phyloP scores from a whole-genome alignment of 2,329 filamentous ascomycete genomes.

The Phaeosphaeria sp. region DNA sequence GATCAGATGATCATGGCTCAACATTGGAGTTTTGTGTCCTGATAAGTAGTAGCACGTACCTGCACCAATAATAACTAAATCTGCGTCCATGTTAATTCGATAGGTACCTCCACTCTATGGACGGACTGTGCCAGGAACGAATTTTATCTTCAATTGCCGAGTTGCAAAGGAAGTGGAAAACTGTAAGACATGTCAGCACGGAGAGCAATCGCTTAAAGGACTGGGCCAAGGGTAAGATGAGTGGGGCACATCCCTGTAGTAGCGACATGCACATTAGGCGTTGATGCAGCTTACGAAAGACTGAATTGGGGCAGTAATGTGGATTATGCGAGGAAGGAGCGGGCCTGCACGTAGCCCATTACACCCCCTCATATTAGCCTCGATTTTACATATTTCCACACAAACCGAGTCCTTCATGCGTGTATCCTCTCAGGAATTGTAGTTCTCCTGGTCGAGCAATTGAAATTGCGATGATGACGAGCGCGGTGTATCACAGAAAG shows the following conservation, averaged over 20 bases:
- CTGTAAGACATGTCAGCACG: not conserved
- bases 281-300: not conserved
- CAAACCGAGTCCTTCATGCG: too few relatives aligned
- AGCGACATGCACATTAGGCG: not conserved
- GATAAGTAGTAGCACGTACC: not conserved
- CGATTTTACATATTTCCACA: too few relatives aligned
- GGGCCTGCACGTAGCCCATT: too few relatives aligned
- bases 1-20: not conserved
- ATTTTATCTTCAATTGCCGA: not conserved
- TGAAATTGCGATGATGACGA: too few relatives aligned
- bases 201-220: not conserved
- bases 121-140: too few relatives aligned
- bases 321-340: not conserved
- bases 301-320: not conserved
- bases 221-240: not conserved
- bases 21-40: not conserved
- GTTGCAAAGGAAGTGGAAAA: not conserved
- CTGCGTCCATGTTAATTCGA: constrained; percentile 12
- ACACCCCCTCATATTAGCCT: too few relatives aligned
- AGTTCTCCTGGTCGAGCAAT: too few relatives aligned
- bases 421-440: too few relatives aligned
- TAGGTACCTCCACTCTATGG: too few relatives aligned
- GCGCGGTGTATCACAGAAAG: too few relatives aligned
- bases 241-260: not conserved
- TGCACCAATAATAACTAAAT: constrained; percentile 16